Percentiles rank a stretch among this genome's conserved stretches.
These are phyloP conservation scores for Phoenix dactylifera DNA, from an alignment of 176 grass and related monocot species.

Conservation along the genomic window DNA sequence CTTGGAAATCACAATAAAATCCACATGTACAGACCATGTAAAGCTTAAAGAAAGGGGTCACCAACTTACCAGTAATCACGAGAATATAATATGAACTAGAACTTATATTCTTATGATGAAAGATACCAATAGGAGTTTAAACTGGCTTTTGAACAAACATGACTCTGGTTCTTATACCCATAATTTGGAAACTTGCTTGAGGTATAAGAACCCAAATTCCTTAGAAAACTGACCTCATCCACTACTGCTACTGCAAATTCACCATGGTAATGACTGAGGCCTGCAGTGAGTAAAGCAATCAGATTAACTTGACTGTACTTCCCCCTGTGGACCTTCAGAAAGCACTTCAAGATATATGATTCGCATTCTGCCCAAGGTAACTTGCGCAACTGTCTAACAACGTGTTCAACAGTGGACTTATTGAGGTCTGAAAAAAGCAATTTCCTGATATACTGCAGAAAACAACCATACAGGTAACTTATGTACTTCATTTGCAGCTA, in stretches of 20 bases:
- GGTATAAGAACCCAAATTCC: background rate
- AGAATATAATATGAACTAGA: too few species aligned
- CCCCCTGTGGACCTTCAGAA: slow-evolving; percentile 98
- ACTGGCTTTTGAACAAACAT: too few species aligned
- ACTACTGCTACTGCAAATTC: slow-evolving; percentile 75
- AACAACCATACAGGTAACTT: slow-evolving; percentile 4
- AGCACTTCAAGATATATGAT: slow-evolving; percentile 80
- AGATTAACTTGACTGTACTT: slow-evolving; percentile 95
- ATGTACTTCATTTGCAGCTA: too few species aligned
- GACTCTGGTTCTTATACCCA: background rate
- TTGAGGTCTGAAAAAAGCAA: slow-evolving; percentile 95
- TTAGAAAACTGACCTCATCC: slow-evolving; percentile 64
- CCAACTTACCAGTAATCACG: too few species aligned
- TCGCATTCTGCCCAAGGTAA: slow-evolving; percentile 96
- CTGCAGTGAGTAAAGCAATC: slow-evolving; percentile 83
- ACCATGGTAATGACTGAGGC: slow-evolving; percentile 79
- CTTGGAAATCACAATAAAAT: too few species aligned
- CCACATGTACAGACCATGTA: too few species aligned
- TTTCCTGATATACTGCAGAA: slow-evolving; percentile 86
- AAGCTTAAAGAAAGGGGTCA: too few species aligned
- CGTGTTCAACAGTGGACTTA: slow-evolving; percentile 78
- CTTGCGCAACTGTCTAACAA: slow-evolving; percentile 88
- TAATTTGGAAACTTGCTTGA: background rate
- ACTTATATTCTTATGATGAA: too few species aligned
- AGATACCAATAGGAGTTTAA: too few species aligned